A percentile compares a stretch with the other conserved stretches of the same genome.
These are phyloP conservation scores for Medicago truncatula DNA, from an alignment of 306 rosid species.

Conservation along the genomic window MtrunA17r5.0-ANR NC_053049.1:2887001-2887500, in stretches of 20 bases:
- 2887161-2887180: conserved; percentile 35
- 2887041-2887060: conserved; percentile 66
- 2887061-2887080: conserved; percentile 49
- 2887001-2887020: conserved; percentile 34
- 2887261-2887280: conserved; percentile 66
- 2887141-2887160: conserved; percentile 53
- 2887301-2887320: conserved; percentile 71
- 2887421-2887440: conserved; percentile 50
- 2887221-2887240: conserved; percentile 58
- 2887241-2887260: conserved; percentile 53
- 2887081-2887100: conserved; percentile 51
- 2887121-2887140: conserved; percentile 55
- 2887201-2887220: conserved; percentile 53
- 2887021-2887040: conserved; percentile 52
- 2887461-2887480: conserved; percentile 66
- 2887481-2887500: conserved; percentile 25
- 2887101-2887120: conserved; percentile 38
- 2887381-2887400: conserved; percentile 56
- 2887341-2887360: conserved; percentile 66
- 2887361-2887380: conserved; percentile 58
- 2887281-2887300: conserved; percentile 70
- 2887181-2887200: conserved; percentile 39
- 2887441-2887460: conserved; percentile 49
- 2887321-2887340: conserved; percentile 54
- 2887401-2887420: conserved; percentile 50